Evolutionary conservation across 2,329 filamentous ascomycete species (phyloP).

Genomic region (Diaporthe citrichinensis): DNA sequence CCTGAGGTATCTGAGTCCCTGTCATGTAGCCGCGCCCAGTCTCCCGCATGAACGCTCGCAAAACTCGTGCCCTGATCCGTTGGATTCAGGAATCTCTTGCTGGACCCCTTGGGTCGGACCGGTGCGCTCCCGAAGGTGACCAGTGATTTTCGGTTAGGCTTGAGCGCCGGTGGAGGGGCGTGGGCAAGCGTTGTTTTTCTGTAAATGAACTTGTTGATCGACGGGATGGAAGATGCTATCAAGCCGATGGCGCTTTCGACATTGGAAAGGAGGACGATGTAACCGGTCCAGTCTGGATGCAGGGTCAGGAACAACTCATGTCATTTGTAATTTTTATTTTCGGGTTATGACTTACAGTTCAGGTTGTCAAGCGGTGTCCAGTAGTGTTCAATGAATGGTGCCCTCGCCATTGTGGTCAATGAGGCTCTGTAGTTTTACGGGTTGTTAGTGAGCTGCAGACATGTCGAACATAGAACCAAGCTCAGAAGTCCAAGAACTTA

Average conservation of each 20-base stretch:
- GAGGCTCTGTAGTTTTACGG: conserved; percentile 41
- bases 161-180: not conserved
- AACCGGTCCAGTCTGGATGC: conserved; percentile 44
- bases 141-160: conserved; percentile 9
- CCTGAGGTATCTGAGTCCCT: conserved; percentile 30
- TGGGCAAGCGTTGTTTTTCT: conserved; percentile 2
- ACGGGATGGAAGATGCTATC: conserved; percentile 38
- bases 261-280: conserved; percentile 45
- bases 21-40: conserved; percentile 30
- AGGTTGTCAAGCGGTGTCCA: conserved; percentile 44
- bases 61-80: conserved; percentile 36
- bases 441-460: conserved; percentile 1
- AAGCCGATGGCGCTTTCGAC: conserved; percentile 43
- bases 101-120: conserved; percentile 17
- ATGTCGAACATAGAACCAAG: not conserved
- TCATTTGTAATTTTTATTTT: no score
- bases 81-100: conserved; percentile 27
- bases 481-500: conserved; percentile 39
- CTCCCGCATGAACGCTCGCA: conserved; percentile 22
- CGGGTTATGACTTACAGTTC: conserved; percentile 41
- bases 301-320: not conserved
- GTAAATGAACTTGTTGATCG: conserved; percentile 35
- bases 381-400: conserved; percentile 45
- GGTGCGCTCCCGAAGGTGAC: conserved; percentile 34
- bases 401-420: conserved; percentile 45